Evolutionary conservation across 73 alveolate genomes (phyloP).

Genomic region (Uronychia setigera): DNA sequence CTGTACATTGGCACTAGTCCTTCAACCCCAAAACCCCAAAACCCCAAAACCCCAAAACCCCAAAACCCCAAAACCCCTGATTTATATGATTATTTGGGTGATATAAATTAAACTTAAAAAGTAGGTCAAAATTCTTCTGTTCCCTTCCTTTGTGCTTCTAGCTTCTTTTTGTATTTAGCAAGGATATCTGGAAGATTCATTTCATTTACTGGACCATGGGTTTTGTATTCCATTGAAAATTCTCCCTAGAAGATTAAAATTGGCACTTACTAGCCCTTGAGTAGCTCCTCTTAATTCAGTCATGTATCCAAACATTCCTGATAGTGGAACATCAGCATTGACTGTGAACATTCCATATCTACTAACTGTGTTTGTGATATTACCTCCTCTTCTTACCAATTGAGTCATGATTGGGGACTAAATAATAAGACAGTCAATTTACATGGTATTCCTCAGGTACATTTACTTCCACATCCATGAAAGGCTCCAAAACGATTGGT

Average conservation of each 20-base stretch:
- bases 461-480: conserved; percentile 89
- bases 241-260: no score
- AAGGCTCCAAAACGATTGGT: conserved; percentile 91
- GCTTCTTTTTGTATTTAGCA: conserved; percentile 55
- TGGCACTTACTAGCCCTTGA: no score
- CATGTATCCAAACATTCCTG: conserved; percentile 94
- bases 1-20: no score
- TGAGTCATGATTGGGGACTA: conserved; percentile 81
- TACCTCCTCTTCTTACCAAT: conserved; percentile 83
- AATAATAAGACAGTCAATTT: no score
- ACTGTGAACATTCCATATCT: conserved; percentile 68
- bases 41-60: no score
- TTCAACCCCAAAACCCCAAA: no score
- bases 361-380: conserved; percentile 75
- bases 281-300: conserved; percentile 94
- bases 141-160: conserved; percentile 24
- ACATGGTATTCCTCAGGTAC: conserved; percentile 74
- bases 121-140: no score
- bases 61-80: no score
- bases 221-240: conserved; percentile 92
- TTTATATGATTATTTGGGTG: no score
- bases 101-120: no score
- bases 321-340: conserved; percentile 83
- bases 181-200: conserved; percentile 63
- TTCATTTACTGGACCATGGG: conserved; percentile 80